Percentiles rank a stretch among this genome's conserved stretches.
Evolutionary conservation across 148 eudicot genomes (phyloP).

Genomic region (Dianthus caryophyllus): DNA sequence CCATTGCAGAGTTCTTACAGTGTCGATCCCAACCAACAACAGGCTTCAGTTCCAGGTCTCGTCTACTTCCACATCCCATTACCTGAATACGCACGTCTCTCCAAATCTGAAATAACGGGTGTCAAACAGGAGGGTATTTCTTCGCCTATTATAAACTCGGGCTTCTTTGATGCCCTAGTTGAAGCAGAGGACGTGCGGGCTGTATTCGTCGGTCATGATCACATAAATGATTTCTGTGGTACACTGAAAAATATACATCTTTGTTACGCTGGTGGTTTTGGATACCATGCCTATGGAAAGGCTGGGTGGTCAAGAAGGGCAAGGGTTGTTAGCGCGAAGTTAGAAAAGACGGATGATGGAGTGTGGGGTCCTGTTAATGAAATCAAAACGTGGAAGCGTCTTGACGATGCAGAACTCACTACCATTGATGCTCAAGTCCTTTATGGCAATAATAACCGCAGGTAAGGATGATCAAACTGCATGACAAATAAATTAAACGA

Average conservation of each 20-base stretch:
- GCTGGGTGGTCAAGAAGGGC: slow-evolving; percentile 93
- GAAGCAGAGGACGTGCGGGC: slow-evolving; percentile 82
- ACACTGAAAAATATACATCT: slow-evolving; percentile 58
- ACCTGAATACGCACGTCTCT: slow-evolving; percentile 69
- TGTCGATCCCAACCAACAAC: slow-evolving; percentile 41
- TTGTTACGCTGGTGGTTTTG: slow-evolving; percentile 92
- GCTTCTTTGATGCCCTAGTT: slow-evolving; percentile 73
- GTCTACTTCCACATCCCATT: slow-evolving; percentile 90
- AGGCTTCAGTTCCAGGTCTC: slow-evolving; percentile 68
- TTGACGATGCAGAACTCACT: slow-evolving; percentile 63
- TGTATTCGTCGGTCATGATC: slow-evolving; percentile 86
- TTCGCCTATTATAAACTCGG: slow-evolving; percentile 71
- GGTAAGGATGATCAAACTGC: slow-evolving; percentile 31
- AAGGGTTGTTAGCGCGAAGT: slow-evolving; percentile 62
- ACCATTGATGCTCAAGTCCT: slow-evolving; percentile 60
- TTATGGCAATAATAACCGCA: slow-evolving; percentile 51
- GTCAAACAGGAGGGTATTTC: slow-evolving; percentile 78
- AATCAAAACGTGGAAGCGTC: slow-evolving; percentile 84
- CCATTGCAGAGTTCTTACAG: slow-evolving; percentile 51
- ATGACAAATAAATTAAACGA: neutral
- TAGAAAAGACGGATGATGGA: slow-evolving; percentile 56
- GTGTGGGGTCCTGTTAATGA: slow-evolving; percentile 71
- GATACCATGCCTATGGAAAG: slow-evolving; percentile 94
- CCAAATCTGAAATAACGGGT: slow-evolving; percentile 68
- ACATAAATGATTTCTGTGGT: slow-evolving; percentile 88